Evolutionary conservation across 345 rosid genomes (phyloP).

Genomic region (Lepidium aucheri): DNA sequence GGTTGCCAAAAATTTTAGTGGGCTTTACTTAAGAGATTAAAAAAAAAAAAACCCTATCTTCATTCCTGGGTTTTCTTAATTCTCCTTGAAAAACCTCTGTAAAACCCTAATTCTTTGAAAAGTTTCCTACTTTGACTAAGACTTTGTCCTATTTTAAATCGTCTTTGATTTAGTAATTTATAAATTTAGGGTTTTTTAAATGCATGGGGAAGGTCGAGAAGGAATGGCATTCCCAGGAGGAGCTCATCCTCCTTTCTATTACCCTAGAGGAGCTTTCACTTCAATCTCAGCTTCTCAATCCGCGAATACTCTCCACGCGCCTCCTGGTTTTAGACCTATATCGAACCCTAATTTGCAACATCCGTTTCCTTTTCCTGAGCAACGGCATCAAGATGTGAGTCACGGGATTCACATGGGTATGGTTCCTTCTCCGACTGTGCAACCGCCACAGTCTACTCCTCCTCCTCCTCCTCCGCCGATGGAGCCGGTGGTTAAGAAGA

Average conservation of each 20-base stretch:
- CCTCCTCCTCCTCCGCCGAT: background rate
- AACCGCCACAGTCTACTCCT: background rate
- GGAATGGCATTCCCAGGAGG: constrained; percentile 69
- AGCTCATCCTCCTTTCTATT: constrained; percentile 46
- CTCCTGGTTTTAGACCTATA: constrained; percentile 47
- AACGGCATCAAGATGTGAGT: constrained; percentile 37
- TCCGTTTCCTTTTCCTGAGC: constrained; percentile 38
- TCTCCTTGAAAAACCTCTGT: background rate
- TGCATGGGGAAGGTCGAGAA: constrained; percentile 99
- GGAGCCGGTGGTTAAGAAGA: constrained; percentile 51
- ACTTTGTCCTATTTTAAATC: no score
- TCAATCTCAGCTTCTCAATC: constrained; percentile 43
- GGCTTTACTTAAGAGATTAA: background rate
- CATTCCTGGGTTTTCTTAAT: background rate
- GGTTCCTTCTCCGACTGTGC: constrained; percentile 26
- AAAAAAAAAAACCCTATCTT: background rate
- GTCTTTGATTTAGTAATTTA: background rate
- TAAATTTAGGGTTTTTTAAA: constrained; percentile 32
- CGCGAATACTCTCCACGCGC: constrained; percentile 37
- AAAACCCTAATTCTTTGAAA: constrained; percentile 9
- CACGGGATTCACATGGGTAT: constrained; percentile 44
- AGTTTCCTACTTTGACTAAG: background rate
- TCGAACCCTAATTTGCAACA: constrained; percentile 42
- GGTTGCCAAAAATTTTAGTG: background rate
- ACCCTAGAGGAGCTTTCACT: constrained; percentile 52